Conservation (phyloP, 805 yeast genomes). For the Kodamaea lidongshanica region DNA sequence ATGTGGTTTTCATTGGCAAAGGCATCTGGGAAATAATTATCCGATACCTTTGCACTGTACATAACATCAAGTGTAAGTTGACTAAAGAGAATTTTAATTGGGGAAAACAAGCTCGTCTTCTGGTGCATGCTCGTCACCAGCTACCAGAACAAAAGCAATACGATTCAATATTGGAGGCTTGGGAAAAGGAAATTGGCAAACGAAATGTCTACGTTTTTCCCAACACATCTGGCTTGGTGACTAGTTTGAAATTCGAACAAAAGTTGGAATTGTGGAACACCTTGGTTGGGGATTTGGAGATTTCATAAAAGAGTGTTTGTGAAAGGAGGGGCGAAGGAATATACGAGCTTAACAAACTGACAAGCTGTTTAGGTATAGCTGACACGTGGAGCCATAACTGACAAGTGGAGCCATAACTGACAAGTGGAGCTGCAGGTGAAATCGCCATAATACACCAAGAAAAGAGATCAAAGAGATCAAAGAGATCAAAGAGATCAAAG, state of each 20-base stretch:
- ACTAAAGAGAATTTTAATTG: constrained; percentile 38
- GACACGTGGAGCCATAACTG: too few relatives aligned
- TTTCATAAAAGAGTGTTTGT: too few relatives aligned
- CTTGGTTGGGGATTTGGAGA: constrained; percentile 22
- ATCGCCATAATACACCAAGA: too few relatives aligned
- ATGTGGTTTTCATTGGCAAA: constrained; percentile 60
- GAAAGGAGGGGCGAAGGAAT: too few relatives aligned
- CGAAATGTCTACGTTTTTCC: constrained; percentile 54
- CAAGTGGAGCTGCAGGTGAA: too few relatives aligned
- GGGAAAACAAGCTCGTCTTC: constrained; percentile 37
- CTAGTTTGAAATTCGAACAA: constrained; percentile 38
- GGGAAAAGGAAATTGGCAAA: constrained; percentile 14
- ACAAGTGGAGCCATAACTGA: too few relatives aligned
- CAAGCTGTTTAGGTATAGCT: too few relatives aligned
- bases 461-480: too few relatives aligned
- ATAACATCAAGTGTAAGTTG: constrained; percentile 22
- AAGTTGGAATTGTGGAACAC: constrained; percentile 47
- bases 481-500: too few relatives aligned
- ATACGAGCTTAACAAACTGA: too few relatives aligned
- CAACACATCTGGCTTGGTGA: constrained; percentile 67
- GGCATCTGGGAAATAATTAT: constrained; percentile 66
- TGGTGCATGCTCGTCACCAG: too few relatives aligned
- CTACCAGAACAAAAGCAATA: constrained; percentile 6
- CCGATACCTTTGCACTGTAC: constrained; percentile 21
- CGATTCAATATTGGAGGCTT: constrained; percentile 14